Evolutionary conservation across 2,329 filamentous ascomycete species (phyloP).

Genomic region (Teratosphaeria nubilosa): DNA sequence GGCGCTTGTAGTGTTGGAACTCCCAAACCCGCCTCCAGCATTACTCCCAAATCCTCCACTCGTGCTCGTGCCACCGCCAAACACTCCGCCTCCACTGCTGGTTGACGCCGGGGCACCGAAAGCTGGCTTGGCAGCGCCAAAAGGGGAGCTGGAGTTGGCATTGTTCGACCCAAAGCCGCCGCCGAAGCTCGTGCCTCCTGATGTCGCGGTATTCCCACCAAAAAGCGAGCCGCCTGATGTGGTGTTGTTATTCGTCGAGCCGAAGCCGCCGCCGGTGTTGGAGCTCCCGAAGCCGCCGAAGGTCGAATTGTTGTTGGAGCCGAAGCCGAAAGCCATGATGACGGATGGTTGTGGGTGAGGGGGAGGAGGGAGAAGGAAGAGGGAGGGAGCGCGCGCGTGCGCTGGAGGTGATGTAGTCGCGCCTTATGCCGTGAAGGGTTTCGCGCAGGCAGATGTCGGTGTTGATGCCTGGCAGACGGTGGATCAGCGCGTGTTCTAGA

Average conservation of each 20-base stretch:
- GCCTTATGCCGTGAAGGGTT: not conserved
- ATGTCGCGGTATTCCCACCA: conserved; percentile 18
- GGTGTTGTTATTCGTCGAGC: conserved; percentile 12
- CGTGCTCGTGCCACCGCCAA: conserved; percentile 19
- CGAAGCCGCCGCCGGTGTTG: conserved; percentile 10
- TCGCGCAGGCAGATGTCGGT: not conserved
- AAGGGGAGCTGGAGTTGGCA: conserved; percentile 3
- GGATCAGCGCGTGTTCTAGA: not conserved
- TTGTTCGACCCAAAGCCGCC: conserved; percentile 14
- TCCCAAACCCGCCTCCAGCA: conserved; percentile 12
- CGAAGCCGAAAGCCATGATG: conserved; percentile 14
- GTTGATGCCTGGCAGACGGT: not conserved
- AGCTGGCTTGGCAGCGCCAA: conserved; percentile 10
- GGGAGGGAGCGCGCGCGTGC: not conserved
- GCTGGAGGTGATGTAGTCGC: not conserved
- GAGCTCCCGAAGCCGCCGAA: conserved; percentile 15
- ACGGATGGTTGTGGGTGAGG: not conserved
- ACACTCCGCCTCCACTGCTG: conserved; percentile 22
- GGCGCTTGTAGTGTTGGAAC: conserved; percentile 8
- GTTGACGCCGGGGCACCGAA: conserved; percentile 19
- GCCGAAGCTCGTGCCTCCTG: conserved; percentile 12
- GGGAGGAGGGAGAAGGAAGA: not conserved
- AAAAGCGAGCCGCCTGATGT: conserved; percentile 15
- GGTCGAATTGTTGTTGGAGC: conserved; percentile 8
- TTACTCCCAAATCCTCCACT: conserved; percentile 25